phyloP scores from a whole-genome alignment of 1,284 basidiomycete genomes.

The Ceratobasidium sp. region DNA sequence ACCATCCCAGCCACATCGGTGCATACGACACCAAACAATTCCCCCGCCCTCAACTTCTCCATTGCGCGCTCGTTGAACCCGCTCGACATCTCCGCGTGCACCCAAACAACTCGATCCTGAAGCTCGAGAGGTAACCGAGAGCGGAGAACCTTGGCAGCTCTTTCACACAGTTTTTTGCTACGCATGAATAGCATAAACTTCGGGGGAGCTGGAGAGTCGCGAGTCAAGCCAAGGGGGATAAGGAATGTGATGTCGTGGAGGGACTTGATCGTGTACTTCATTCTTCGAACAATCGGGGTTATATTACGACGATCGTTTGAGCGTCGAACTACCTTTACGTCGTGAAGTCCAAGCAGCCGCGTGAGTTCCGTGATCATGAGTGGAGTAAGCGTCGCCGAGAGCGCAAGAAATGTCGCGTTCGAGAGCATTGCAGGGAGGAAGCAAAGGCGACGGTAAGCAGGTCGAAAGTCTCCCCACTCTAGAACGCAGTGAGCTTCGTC shows the following conservation, averaged over 20 bases:
- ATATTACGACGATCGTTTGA: constrained; percentile 37
- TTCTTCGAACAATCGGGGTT: neutral
- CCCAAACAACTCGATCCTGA: constrained; percentile 13
- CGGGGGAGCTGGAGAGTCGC: neutral
- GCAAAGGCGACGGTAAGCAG: neutral
- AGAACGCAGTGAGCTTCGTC: constrained; percentile 23
- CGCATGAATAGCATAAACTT: constrained; percentile 31
- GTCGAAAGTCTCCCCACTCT: constrained; percentile 18
- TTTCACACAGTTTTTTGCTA: neutral
- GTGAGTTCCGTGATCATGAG: neutral
- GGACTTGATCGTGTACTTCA: neutral
- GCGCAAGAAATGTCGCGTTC: neutral
- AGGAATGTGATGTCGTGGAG: constrained; percentile 10
- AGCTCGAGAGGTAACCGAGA: constrained; percentile 12
- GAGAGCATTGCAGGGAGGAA: neutral
- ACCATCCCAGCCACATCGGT: constrained; percentile 31
- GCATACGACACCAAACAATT: constrained; percentile 21
- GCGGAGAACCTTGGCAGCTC: neutral
- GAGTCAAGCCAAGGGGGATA: neutral
- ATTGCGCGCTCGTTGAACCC: neutral
- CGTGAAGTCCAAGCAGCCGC: neutral
- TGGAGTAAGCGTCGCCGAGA: constrained; percentile 1
- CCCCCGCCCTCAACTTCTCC: neutral
- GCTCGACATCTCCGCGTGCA: constrained; percentile 26
- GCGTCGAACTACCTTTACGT: neutral